A percentile compares a stretch with the other conserved stretches of the same genome.
Conservation (phyloP, 1,284 basidiomycete genomes). For the Tilletia setariae region DNA sequence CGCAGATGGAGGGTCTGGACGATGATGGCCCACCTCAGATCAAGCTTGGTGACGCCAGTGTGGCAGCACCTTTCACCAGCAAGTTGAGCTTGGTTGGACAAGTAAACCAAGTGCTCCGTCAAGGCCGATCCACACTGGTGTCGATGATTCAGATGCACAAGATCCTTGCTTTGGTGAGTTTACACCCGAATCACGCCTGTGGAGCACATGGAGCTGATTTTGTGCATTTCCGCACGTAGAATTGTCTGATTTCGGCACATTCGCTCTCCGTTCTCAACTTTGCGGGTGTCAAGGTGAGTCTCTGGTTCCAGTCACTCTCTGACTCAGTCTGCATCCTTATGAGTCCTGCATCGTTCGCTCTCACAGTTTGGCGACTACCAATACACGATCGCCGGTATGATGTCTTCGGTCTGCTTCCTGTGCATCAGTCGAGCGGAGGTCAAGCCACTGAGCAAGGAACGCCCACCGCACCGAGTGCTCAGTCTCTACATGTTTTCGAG, state of each 20-base stretch:
- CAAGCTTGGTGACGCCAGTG: slow-evolving; percentile 50
- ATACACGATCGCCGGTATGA: slow-evolving; percentile 48
- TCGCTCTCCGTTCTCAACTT: slow-evolving; percentile 48
- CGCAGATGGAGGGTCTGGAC: slow-evolving; percentile 46
- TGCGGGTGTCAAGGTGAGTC: slow-evolving; percentile 44
- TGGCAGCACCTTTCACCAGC: slow-evolving; percentile 52
- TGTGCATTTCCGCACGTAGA: slow-evolving; percentile 13
- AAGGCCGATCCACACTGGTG: slow-evolving; percentile 52
- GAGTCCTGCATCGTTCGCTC: neutral
- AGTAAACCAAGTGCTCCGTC: slow-evolving; percentile 47
- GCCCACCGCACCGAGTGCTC: slow-evolving; percentile 49
- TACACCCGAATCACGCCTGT: no score
- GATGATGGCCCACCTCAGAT: slow-evolving; percentile 54
- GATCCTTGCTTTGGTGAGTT: slow-evolving; percentile 43
- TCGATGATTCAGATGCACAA: slow-evolving; percentile 55
- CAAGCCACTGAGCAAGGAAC: slow-evolving; percentile 43
- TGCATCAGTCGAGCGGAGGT: slow-evolving; percentile 48
- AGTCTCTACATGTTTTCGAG: slow-evolving; percentile 48
- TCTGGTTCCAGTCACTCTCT: neutral
- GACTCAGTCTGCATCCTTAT: neutral
- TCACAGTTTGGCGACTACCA: slow-evolving; percentile 49
- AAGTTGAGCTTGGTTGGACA: slow-evolving; percentile 45
- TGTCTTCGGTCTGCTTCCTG: slow-evolving; percentile 49
- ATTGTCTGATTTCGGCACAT: slow-evolving; percentile 52
- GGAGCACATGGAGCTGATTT: no score